Percentiles rank a stretch among this genome's conserved stretches.
phyloP scores from a whole-genome alignment of 2,329 filamentous ascomycete genomes.

The Dactylellina parvicollis region DNA sequence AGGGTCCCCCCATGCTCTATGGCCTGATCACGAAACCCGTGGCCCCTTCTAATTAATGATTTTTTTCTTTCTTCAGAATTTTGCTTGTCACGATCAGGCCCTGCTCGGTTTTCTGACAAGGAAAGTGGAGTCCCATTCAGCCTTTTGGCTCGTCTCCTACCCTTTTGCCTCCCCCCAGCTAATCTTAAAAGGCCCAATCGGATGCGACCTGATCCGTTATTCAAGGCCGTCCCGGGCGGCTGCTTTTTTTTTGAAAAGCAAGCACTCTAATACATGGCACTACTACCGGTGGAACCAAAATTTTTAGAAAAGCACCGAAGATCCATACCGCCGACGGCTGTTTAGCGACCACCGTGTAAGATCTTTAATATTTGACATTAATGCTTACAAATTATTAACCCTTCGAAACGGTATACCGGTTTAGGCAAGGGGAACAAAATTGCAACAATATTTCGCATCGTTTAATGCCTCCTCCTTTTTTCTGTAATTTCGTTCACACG shows the following conservation, averaged over 20 bases:
- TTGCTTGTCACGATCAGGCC: not conserved
- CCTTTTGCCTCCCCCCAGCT: constrained; percentile 4
- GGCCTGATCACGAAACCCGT: constrained; percentile 44
- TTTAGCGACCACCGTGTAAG: constrained; percentile 7
- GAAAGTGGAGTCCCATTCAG: constrained; percentile 21
- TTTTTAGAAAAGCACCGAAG: constrained; percentile 1
- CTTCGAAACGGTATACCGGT: not conserved
- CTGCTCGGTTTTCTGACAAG: not conserved
- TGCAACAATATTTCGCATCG: not conserved
- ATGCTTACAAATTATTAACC: constrained; percentile 10
- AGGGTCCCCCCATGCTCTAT: constrained; percentile 19
- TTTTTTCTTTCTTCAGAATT: not conserved
- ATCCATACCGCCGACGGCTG: not conserved
- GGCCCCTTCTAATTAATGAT: constrained; percentile 17
- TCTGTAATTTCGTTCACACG: constrained; percentile 23
- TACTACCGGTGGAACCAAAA: not conserved
- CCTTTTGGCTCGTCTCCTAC: constrained; percentile 15
- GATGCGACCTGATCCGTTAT: constrained; percentile 36
- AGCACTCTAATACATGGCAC: no score
- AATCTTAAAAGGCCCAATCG: constrained; percentile 49
- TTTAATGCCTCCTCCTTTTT: not conserved
- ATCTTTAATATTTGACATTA: not conserved
- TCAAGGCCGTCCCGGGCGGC: constrained; percentile 29
- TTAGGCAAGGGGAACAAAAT: constrained; percentile 1
- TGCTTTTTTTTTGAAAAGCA: constrained; percentile 30